Evolutionary conservation across 129 eudicot genomes (phyloP), one percentile per base, ranked within the genome.

Genomic region (Glebionis coronaria): DNA sequence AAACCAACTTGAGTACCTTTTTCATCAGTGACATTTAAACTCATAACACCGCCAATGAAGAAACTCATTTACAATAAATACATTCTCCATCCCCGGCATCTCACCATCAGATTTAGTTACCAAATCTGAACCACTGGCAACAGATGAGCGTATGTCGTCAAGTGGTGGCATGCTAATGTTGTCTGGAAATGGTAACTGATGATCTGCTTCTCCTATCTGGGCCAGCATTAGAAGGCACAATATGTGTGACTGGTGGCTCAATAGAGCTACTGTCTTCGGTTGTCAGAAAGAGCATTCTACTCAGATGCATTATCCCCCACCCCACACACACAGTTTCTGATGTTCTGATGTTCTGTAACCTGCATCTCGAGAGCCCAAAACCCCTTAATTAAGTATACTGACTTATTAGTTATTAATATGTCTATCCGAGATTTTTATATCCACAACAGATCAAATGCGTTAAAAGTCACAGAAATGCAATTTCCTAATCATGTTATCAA

Each of bases 21-120:
- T 54, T 81, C 77, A 54, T 78, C 77, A 23, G 59, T 51, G 15
- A 68, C 47, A 35, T 28, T 61, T n/a, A 49, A 71, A 68, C 63
- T 65, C 67, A 35, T 73, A 83, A n/a, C 57, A 81, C 66, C 63
- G 76, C 50, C 81, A 93, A 63, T 91, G 93, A 62, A 87, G 73
- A 40, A 78, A 67, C 67, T 82, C 97, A 68, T 91, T 87, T 49
- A 91, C 95, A 55, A 91, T 71, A 19, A 82, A 70, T 64, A 78
- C 95, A 76, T 91, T 91, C 80, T 82, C 90, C 67, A 67, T 11
- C 40, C 69, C 76, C 78, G 71, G 55, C 27, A 52, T 67, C 69
- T 46, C 84, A 46, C 47, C 70, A 28, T 28, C 31, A 73, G 81
- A 54, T 25, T 16, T 28, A 44, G 35, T 38, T 4, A 68, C 31